These are phyloP conservation scores for Sugiyamaella qingdaonensis DNA, from an alignment of 805 yeast genomes.

Conservation along the genomic window DNA sequence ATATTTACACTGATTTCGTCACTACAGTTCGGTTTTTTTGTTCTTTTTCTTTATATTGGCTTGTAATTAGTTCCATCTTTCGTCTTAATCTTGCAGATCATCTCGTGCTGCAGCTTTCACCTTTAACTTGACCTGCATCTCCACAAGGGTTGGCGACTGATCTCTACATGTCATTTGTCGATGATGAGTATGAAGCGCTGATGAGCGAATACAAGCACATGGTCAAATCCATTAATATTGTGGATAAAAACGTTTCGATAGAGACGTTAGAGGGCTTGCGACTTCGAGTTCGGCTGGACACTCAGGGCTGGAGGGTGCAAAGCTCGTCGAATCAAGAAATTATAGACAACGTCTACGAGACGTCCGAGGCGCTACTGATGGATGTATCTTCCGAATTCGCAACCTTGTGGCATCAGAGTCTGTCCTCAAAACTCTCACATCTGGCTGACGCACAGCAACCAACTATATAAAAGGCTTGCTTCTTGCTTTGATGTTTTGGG, in stretches of 20 bases:
- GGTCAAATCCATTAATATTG: slow-evolving; percentile 2
- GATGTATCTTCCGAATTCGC: slow-evolving; percentile 24
- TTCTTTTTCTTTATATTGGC: too few species aligned
- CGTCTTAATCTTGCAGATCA: too few species aligned
- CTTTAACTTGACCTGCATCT: neutral
- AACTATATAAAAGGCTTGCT: neutral
- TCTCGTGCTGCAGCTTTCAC: neutral
- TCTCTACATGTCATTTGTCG: slow-evolving; percentile 3
- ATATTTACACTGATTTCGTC: too few species aligned
- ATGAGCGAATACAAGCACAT: slow-evolving; percentile 9
- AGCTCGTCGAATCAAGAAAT: neutral
- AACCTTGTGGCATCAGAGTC: slow-evolving; percentile 20
- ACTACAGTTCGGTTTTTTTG: too few species aligned
- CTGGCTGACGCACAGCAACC: neutral
- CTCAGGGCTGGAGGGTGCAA: slow-evolving; percentile 20
- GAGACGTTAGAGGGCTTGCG: slow-evolving; percentile 19
- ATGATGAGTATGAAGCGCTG: slow-evolving; percentile 11
- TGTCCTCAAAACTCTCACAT: slow-evolving; percentile 11
- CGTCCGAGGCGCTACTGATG: slow-evolving; percentile 32
- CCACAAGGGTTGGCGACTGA: neutral
- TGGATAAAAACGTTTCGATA: slow-evolving; percentile 6
- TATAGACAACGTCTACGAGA: slow-evolving; percentile 23
- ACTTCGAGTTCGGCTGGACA: slow-evolving; percentile 10
- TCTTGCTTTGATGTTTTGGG: neutral
- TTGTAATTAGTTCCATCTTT: too few species aligned